These are phyloP conservation scores for Aspergillus tamarii DNA, from an alignment of 2,329 filamentous ascomycete species.

Conservation along the genomic window DNA sequence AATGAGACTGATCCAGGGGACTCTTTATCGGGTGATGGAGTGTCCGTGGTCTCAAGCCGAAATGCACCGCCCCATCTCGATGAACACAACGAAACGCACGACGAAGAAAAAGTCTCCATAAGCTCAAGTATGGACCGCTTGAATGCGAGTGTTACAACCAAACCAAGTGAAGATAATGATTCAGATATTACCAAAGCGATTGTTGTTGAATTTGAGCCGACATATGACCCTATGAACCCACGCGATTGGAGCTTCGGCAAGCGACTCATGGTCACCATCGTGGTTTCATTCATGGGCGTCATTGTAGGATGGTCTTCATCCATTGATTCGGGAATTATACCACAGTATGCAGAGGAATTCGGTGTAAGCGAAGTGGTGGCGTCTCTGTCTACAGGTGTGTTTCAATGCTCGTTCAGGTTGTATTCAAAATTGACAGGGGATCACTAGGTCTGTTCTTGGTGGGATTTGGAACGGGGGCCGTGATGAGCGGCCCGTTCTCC, in stretches of 20 bases:
- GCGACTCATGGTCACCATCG: constrained; percentile 44
- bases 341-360: constrained; percentile 50
- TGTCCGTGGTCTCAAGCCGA: too few species aligned
- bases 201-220: constrained; percentile 40
- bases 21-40: too few species aligned
- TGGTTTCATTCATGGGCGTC: constrained; percentile 53
- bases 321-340: constrained; percentile 55
- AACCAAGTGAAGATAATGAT: too few species aligned
- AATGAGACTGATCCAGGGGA: not conserved
- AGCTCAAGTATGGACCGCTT: too few species aligned
- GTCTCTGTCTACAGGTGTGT: constrained; percentile 47
- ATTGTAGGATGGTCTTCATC: constrained; percentile 56
- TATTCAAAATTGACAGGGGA: not conserved
- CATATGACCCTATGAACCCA: constrained; percentile 39
- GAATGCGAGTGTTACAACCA: too few species aligned
- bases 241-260: constrained; percentile 43
- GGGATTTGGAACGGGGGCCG: constrained; percentile 52
- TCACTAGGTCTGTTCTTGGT: constrained; percentile 38
- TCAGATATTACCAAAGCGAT: too few species aligned
- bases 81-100: too few species aligned
- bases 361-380: constrained; percentile 54
- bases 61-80: too few species aligned
- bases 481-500: constrained; percentile 53
- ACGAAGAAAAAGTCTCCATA: too few species aligned
- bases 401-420: not conserved